Conservation (phyloP, 768 basidiomycete species). For the Pluteus cervinus region DNA sequence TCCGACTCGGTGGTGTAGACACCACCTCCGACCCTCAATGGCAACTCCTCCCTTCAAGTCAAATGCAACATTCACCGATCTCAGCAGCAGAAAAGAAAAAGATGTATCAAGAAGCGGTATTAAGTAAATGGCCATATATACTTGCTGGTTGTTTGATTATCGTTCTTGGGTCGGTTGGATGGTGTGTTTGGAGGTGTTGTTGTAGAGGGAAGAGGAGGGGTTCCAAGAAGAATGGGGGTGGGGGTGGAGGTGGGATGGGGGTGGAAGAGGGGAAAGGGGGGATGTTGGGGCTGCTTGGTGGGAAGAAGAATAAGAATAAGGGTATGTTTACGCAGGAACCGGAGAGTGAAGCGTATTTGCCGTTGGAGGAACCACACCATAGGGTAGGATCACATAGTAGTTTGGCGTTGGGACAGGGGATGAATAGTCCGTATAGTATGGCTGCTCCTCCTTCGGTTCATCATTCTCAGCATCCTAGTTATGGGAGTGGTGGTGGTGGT, state of each 20-base stretch:
- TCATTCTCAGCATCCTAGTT: no score
- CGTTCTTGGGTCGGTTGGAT: constrained; percentile 37
- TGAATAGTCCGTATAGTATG: no score
- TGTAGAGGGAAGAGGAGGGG: constrained; percentile 28
- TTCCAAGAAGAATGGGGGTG: neutral
- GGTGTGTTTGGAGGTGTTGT: constrained; percentile 59
- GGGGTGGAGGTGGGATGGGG: neutral
- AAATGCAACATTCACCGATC: constrained; percentile 60
- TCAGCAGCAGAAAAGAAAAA: constrained; percentile 62
- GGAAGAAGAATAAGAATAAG: constrained; percentile 3
- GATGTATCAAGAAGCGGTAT: constrained; percentile 52
- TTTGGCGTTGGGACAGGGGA: neutral
- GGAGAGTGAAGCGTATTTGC: constrained; percentile 23
- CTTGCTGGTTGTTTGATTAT: constrained; percentile 52
- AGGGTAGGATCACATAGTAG: constrained; percentile 1
- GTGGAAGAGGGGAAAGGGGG: constrained; percentile 9
- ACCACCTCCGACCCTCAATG: constrained; percentile 48
- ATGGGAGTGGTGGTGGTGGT: no score
- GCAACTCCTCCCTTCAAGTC: constrained; percentile 50
- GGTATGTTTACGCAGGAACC: constrained; percentile 17
- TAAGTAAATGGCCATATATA: constrained; percentile 73
- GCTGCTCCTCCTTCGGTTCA: no score
- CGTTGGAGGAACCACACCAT: constrained; percentile 20
- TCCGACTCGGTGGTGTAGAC: constrained; percentile 56
- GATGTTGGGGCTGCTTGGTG: constrained; percentile 11